Conservation (phyloP, 176 grass and related monocot species). For the Aegilops sharonensis region DNA sequence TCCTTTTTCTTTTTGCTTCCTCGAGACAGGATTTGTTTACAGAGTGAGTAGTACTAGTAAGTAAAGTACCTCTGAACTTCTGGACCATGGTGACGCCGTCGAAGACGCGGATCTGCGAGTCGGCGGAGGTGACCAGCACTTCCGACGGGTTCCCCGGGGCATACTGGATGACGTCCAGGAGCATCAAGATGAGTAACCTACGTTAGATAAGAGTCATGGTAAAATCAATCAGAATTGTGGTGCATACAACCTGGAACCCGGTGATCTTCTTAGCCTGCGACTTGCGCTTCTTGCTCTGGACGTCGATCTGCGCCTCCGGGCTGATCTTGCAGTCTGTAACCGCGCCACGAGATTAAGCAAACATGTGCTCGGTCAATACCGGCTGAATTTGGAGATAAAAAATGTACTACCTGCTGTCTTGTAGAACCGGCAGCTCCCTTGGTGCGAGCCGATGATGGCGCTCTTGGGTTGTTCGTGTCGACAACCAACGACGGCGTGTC, state of each 20-base stretch:
- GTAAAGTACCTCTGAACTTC: constrained; percentile 74
- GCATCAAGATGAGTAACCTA: background rate
- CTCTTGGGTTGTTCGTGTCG: constrained; percentile 38
- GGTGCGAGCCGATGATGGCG: constrained; percentile 77
- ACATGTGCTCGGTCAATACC: background rate
- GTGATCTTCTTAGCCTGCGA: constrained; percentile 87
- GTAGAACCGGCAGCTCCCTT: constrained; percentile 78
- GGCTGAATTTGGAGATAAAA: background rate
- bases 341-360: background rate
- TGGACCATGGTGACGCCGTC: constrained; percentile 79
- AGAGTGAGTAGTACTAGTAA: too few species aligned
- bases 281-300: constrained; percentile 70
- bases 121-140: constrained; percentile 87
- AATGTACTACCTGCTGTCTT: constrained; percentile 57
- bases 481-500: background rate
- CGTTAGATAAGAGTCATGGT: background rate
- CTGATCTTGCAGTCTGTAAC: constrained; percentile 64
- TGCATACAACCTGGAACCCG: constrained; percentile 65
- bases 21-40: background rate
- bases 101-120: constrained; percentile 91
- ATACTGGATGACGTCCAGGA: constrained; percentile 45
- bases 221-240: background rate
- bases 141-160: constrained; percentile 62
- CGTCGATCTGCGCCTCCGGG: constrained; percentile 61
- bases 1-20: background rate